Evolutionary conservation across 1,139 yeast genomes (phyloP).

Genomic region (Taphrina populina): DNA sequence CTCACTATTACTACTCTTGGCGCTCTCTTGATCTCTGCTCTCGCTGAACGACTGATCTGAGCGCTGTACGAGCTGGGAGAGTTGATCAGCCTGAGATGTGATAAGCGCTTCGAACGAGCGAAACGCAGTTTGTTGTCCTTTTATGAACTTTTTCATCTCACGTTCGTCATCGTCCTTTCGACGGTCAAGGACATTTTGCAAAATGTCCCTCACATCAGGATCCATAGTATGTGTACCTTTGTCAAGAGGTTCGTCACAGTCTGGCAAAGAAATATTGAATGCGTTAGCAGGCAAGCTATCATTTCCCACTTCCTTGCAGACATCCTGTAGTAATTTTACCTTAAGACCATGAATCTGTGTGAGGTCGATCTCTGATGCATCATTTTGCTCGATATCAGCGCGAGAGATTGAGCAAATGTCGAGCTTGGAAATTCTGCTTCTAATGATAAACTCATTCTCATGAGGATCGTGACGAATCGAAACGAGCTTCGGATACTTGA

Average conservation of each 20-base stretch:
- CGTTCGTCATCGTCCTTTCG: constrained; percentile 14
- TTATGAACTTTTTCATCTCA: constrained; percentile 4
- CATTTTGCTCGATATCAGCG: background rate
- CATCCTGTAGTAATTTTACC: constrained; percentile 2
- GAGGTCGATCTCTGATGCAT: background rate
- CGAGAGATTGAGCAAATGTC: constrained; percentile 10
- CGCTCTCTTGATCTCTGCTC: too few species aligned
- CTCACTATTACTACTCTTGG: too few species aligned
- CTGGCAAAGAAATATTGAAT: background rate
- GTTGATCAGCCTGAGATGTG: constrained; percentile 6
- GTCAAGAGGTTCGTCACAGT: background rate
- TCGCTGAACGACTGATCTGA: too few species aligned
- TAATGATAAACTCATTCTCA: background rate
- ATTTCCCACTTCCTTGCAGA: background rate
- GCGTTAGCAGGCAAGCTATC: background rate
- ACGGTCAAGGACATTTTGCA: constrained; percentile 4
- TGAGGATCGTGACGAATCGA: background rate
- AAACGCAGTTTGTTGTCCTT: constrained; percentile 1
- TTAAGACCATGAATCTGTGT: background rate
- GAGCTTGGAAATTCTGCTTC: constrained; percentile 4
- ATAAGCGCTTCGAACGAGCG: constrained; percentile 7
- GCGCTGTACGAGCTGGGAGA: constrained; percentile 8
- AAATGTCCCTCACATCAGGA: constrained; percentile 11
- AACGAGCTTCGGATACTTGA: constrained; percentile 21
- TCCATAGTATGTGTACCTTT: background rate